Evolutionary conservation across 1,139 yeast genomes (phyloP), one percentile per base, ranked within the genome.

Genomic region (Ogataea hybrid): DNA sequence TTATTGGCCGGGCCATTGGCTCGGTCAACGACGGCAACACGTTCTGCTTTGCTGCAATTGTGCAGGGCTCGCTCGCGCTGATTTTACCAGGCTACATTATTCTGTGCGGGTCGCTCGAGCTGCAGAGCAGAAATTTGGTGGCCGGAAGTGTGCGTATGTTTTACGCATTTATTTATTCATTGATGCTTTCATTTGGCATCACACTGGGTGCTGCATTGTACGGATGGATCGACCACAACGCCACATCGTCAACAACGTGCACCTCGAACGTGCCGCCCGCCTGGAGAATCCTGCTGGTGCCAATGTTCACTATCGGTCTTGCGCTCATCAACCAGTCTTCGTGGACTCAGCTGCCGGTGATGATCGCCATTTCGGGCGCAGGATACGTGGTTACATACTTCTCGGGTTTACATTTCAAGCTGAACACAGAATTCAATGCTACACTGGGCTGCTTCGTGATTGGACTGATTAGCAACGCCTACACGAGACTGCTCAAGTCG

Each of bases 111-210:
- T 84, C 97, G 0, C 67, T 90, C 44, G 97, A 90, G 58, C 68
- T 90, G 34, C 97, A 90, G 63, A 83, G 95, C 18, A 75, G 94
- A 58, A 90, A 87, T 56, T 63, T 90, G 39, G 96, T 90, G 21
- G 95, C 97, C 0, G 97, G 97, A 0, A 77, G 96, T 2, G 97
- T 90, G 35, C 71, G 97, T 56, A 88, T 92, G 97, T 88, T 90
- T 59, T 90, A 90, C 62, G 97, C 97, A 14, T 83, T 90, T 54
- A 88, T 90, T 39, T 90, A 92, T 61, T 89, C 97, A 3, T 66
- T 89, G 43, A 87, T 90, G 62, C 71, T 90, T 42, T 95, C 96
- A 5, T 92, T 90, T 65, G 97, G 97, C 35, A 88, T 90, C 50
- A 89, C 97, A 0, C 67, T 90, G 44, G 97, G 97, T 1, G 87